Base-by-base conservation (phyloP, 805 yeast species). In the Yarrowia hollandica region DNA sequence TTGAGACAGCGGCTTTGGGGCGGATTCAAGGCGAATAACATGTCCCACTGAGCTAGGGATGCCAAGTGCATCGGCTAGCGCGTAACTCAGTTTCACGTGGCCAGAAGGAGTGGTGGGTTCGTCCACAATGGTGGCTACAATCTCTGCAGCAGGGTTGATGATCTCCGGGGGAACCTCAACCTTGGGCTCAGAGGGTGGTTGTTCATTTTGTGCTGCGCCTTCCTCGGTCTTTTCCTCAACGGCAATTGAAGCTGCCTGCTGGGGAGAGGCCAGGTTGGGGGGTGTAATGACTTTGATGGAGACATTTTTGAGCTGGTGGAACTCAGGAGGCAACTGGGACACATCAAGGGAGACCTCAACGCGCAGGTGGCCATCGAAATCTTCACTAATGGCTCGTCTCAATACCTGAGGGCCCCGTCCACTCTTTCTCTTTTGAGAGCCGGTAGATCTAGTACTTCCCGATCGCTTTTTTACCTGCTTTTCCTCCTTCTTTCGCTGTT, bases 51-150 rank as follows among this genome's bases (percentile, higher is more conserved):
- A 65, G 6, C 68, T 67, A 30, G 78, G 79, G 0, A 82, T 71
- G 0, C 83, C 82, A 22, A 88, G 73, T 0, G 90, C 83, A 18
- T 77, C 71, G 0, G 88, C 77, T 31, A 86, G 71, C 3, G 78
- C 71, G 15, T 68, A 66, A 0, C 90, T 83, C 9, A 88, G 64
- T 0, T 82, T 86, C 9, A 79, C 80, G 25, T 75, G 74, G 14
- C 74, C 71, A 0, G 66, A 61, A 0, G 77, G 75, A 0, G 74
- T 70, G 10, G 33, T 4, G 7, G 12, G 6, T 7, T 63, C 57
- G 26, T 52, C 56, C 0, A 79, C 73, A 2, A 86, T 65, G 33
- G 73, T 75, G 0, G 90, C 92, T 1, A 79, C 73, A 0, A 86
- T 68, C 26, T 76, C 70, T 41, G 68, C 73, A 37, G 77, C 72